phyloP scores from a whole-genome alignment of 345 rosid species.

The Gossypium longicalyx region DNA sequence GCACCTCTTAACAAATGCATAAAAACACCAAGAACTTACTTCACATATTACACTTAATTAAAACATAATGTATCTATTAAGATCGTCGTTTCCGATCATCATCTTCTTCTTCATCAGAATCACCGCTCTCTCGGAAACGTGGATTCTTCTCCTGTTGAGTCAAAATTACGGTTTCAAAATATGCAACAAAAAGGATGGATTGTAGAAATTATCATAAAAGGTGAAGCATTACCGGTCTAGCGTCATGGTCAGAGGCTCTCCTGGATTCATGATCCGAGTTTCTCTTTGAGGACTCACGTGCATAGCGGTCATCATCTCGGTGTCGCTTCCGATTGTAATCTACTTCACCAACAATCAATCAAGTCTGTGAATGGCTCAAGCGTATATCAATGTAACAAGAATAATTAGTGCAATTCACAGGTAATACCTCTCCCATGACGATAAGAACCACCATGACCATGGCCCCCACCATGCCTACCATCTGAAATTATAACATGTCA shows the following conservation, averaged over 20 bases:
- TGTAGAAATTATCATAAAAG: not conserved
- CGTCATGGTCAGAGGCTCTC: constrained; percentile 55
- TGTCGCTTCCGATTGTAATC: constrained; percentile 76
- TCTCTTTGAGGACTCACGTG: constrained; percentile 64
- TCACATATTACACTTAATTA: not conserved
- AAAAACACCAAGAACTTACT: not conserved
- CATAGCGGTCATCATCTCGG: constrained; percentile 80
- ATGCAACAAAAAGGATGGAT: not conserved
- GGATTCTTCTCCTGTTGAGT: constrained; percentile 88
- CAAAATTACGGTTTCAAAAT: constrained; percentile 1
- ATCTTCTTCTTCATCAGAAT: constrained; percentile 93
- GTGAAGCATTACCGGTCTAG: constrained; percentile 54
- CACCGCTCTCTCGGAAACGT: constrained; percentile 91
- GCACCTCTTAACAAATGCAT: constrained; percentile 1
- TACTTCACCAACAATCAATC: constrained; percentile 24
- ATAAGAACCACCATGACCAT: constrained; percentile 62
- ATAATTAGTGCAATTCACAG: not conserved
- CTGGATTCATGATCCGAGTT: constrained; percentile 57
- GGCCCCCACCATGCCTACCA: constrained; percentile 70
- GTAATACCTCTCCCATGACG: constrained; percentile 65
- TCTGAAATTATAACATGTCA: constrained; percentile 41
- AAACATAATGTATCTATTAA: constrained; percentile 17
- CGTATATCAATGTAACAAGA: not conserved
- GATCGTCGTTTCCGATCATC: constrained; percentile 56
- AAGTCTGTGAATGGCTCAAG: constrained; percentile 1